These are phyloP conservation scores for Trametes maxima DNA, from an alignment of 768 basidiomycete genomes.

Conservation along the genomic window DNA sequence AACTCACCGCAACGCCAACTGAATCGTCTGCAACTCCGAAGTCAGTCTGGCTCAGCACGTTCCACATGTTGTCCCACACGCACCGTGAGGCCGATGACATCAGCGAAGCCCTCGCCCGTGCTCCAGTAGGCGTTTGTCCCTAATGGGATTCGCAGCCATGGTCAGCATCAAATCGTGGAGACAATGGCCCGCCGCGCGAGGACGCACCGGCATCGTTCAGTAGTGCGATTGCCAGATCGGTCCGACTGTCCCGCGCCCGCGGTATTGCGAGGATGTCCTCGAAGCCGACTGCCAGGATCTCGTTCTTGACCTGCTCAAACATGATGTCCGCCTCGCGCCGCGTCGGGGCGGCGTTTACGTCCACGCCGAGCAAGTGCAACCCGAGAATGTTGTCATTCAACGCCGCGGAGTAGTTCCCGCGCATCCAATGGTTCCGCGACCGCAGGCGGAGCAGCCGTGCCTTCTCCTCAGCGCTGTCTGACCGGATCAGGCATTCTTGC, in stretches of 20 bases:
- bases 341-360: slow-evolving; percentile 55
- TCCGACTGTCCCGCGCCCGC: slow-evolving; percentile 57
- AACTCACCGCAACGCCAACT: slow-evolving; percentile 59
- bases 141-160: slow-evolving; percentile 26
- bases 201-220: slow-evolving; percentile 66
- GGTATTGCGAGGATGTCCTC: slow-evolving; percentile 67
- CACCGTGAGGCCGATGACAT: slow-evolving; percentile 69
- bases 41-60: neutral
- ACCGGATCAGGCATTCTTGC: slow-evolving; percentile 53
- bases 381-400: slow-evolving; percentile 61
- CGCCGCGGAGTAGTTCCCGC: slow-evolving; percentile 56
- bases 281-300: slow-evolving; percentile 69
- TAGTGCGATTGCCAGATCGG: slow-evolving; percentile 63
- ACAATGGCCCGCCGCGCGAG: neutral
- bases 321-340: slow-evolving; percentile 58
- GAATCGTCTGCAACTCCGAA: slow-evolving; percentile 52
- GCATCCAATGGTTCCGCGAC: slow-evolving; percentile 65
- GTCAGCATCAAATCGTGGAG: slow-evolving; percentile 11
- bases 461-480: slow-evolving; percentile 54
- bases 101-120: slow-evolving; percentile 53
- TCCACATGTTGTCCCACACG: slow-evolving; percentile 25
- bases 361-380: slow-evolving; percentile 62
- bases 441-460: slow-evolving; percentile 59
- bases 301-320: slow-evolving; percentile 72
- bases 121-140: slow-evolving; percentile 77